A percentile compares a stretch with the other conserved stretches of the same genome.
Evolutionary conservation across 805 yeast species (phyloP).

Genomic region (Groenewaldozyma salmanticensis): DNA sequence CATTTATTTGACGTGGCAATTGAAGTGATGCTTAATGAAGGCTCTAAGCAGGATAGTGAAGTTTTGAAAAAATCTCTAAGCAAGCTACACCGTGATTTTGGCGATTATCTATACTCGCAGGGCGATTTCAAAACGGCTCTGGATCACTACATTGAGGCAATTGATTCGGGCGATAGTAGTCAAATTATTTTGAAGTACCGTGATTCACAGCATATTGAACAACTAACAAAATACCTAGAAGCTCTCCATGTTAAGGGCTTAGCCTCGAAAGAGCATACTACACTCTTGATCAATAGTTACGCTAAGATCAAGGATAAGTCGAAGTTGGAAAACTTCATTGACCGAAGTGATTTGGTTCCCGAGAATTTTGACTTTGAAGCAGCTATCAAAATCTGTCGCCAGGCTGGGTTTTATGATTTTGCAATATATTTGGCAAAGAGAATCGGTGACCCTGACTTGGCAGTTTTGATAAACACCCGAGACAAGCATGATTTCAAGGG

Average conservation of each 20-base stretch:
- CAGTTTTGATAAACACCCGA: conserved; percentile 64
- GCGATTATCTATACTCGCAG: conserved; percentile 58
- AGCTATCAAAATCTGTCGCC: conserved; percentile 61
- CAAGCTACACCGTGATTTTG: conserved; percentile 48
- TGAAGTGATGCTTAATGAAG: conserved; percentile 42
- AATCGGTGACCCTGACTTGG: conserved; percentile 61
- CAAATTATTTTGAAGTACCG: conserved; percentile 71
- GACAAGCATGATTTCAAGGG: conserved; percentile 52
- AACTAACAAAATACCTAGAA: conserved; percentile 54
- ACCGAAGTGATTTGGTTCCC: conserved; percentile 22
- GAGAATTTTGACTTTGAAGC: conserved; percentile 50
- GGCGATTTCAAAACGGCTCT: conserved; percentile 63
- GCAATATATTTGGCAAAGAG: conserved; percentile 64
- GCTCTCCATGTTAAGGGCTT: conserved; percentile 43
- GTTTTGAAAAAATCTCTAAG: conserved; percentile 20
- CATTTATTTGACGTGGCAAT: conserved; percentile 68
- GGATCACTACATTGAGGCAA: conserved; percentile 55
- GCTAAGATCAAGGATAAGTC: conserved; percentile 61
- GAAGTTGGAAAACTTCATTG: conserved; percentile 49
- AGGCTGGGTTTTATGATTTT: conserved; percentile 53
- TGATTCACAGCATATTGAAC: conserved; percentile 61
- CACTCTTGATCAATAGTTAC: conserved; percentile 66
- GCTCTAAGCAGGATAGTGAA: conserved; percentile 24
- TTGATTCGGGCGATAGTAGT: conserved; percentile 52
- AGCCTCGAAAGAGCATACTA: conserved; percentile 73